Evolutionary conservation across 2,329 filamentous ascomycete genomes (phyloP).

Genomic region (Aureobasidium leucospermi): DNA sequence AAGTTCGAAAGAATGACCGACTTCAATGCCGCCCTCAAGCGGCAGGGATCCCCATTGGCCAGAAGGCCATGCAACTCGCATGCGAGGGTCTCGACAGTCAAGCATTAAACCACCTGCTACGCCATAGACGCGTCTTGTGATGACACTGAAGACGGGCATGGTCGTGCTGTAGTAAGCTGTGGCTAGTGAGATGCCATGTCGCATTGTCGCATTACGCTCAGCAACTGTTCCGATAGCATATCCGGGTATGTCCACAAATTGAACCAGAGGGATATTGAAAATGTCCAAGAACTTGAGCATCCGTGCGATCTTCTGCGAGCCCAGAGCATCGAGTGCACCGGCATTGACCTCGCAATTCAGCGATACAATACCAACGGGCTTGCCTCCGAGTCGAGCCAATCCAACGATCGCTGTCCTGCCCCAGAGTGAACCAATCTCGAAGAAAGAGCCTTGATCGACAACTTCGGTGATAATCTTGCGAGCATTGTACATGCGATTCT

Average conservation of each 20-base stretch:
- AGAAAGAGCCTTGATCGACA: slow-evolving; percentile 51
- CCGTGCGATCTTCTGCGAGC: slow-evolving; percentile 53
- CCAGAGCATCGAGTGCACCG: slow-evolving; percentile 54
- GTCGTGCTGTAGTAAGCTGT: slow-evolving; percentile 57
- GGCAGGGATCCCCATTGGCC: slow-evolving; percentile 57
- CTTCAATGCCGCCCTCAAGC: slow-evolving; percentile 58
- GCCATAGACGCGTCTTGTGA: slow-evolving; percentile 54
- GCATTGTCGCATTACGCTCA: slow-evolving; percentile 57
- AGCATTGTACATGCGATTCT: slow-evolving; percentile 55
- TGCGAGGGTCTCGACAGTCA: slow-evolving; percentile 53
- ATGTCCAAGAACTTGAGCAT: slow-evolving; percentile 58
- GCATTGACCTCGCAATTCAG: slow-evolving; percentile 56
- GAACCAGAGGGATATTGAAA: slow-evolving; percentile 57
- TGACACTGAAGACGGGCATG: slow-evolving; percentile 55
- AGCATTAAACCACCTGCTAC: slow-evolving; percentile 60
- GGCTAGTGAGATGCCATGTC: slow-evolving; percentile 54
- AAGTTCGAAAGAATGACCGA: slow-evolving; percentile 54
- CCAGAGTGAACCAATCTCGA: slow-evolving; percentile 59
- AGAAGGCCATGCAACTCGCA: slow-evolving; percentile 57
- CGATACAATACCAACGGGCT: slow-evolving; percentile 52
- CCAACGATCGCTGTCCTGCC: slow-evolving; percentile 55
- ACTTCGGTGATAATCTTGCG: slow-evolving; percentile 50
- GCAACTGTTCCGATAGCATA: slow-evolving; percentile 59
- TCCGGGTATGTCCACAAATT: slow-evolving; percentile 57
- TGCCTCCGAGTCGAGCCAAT: slow-evolving; percentile 50